Base-by-base conservation (phyloP, 2,329 filamentous ascomycete species). In the Cercospora zeae-maydis region DNA sequence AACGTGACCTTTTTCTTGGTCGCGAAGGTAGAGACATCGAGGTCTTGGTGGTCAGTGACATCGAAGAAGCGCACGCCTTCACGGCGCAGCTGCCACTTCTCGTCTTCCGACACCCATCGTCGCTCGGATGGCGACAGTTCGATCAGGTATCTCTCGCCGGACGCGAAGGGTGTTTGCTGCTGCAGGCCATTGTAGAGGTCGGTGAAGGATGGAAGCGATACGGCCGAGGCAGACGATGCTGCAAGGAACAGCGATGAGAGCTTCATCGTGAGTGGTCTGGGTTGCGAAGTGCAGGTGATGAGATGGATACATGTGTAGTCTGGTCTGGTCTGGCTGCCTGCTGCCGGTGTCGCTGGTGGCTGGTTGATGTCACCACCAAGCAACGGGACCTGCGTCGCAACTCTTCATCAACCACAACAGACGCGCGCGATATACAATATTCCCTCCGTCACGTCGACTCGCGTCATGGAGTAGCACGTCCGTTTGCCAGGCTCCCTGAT, bases 61-160 rank as follows among this genome's bases (percentile, higher is more conserved):
- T 98, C 93, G 84, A 98, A 96, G 82, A 98, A 98, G 72, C 88
- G 90, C 69, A 88, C 83, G 72, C 92, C 92, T 74, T 90, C 84
- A 70, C 92, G 84, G 73, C 90, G 88, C 67, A 98, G 80, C 76
- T 88, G 87, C 92, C 93, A 97, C 79, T 98, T 99, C 80, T 97
- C 88, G 36, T 96, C 91, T 72, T 98, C 93, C 0, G 91, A 96
- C 33, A 97, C 88, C 90, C 91, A 95, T 82, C 84, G 81, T 24
- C 88, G 93, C 75, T 93, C 84, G 61, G 90, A 92, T 3, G 92
- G 92, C n/a, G 86, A 84, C 27, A 95, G 82, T 80, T 98, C 93
- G 67, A 99, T 87, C 52, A 96, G 82, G 76, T 84, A 95, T 70
- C 82, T 82, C 71, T 88, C 84, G 24, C 68, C 63, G 47, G 66